These are phyloP conservation scores for Candida alai DNA, from an alignment of 805 yeast species.

Conservation along the genomic window DNA sequence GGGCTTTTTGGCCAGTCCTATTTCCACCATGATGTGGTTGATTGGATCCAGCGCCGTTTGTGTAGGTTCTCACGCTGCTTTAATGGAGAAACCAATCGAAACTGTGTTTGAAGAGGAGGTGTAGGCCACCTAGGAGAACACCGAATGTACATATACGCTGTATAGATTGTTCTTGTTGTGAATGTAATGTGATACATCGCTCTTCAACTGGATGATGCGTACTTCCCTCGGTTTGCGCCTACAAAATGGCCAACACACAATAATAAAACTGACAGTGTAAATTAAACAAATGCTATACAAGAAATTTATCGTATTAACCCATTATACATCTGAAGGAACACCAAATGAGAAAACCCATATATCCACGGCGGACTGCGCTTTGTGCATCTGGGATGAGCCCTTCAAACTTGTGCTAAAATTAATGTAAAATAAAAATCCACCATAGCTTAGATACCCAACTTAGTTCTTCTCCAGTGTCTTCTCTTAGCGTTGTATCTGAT, in stretches of 20 bases:
- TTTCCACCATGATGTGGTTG: slow-evolving; percentile 88
- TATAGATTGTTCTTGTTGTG: too few species aligned
- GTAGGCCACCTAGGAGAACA: slow-evolving; percentile 11
- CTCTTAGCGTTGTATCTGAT: slow-evolving; percentile 99
- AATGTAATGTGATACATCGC: too few species aligned
- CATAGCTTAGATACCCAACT: slow-evolving; percentile 80
- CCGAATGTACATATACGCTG: too few species aligned
- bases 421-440: slow-evolving; percentile 5
- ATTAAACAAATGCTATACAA: slow-evolving; percentile 7
- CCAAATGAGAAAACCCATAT: slow-evolving; percentile 1
- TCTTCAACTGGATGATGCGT: too few species aligned
- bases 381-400: too few species aligned
- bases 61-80: slow-evolving; percentile 80
- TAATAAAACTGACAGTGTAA: slow-evolving; percentile 3
- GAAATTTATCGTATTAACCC: slow-evolving; percentile 7
- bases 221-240: too few species aligned
- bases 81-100: slow-evolving; percentile 94
- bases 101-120: slow-evolving; percentile 85
- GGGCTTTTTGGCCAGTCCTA: slow-evolving; percentile 84
- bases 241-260: too few species aligned
- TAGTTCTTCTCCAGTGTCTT: slow-evolving; percentile 99
- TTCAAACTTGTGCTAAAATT: too few species aligned
- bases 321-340: slow-evolving; percentile 1
- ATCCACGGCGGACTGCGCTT: too few species aligned
- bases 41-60: slow-evolving; percentile 78